A percentile compares a stretch with the other conserved stretches of the same genome.
These are phyloP conservation scores for Protomyces gravidus DNA, from an alignment of 1,139 yeast species.

Conservation along the genomic window DNA sequence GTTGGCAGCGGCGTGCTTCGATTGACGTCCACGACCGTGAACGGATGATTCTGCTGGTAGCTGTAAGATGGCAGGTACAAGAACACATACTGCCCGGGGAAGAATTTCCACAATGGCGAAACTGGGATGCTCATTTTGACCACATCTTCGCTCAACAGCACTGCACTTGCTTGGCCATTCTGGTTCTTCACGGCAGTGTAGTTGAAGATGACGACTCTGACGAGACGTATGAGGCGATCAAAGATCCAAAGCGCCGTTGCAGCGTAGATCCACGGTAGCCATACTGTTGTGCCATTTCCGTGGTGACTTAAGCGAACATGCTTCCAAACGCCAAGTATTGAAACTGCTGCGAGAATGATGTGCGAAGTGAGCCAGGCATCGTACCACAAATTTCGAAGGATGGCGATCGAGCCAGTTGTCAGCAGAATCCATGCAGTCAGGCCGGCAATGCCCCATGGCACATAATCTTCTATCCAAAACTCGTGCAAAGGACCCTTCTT, in stretches of 20 bases:
- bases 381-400: conserved; percentile 45
- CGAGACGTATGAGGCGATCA: conserved; percentile 44
- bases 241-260: conserved; percentile 45
- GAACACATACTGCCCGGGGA: conserved; percentile 60
- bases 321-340: conserved; percentile 44
- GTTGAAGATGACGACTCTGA: conserved; percentile 38
- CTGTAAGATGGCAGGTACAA: conserved; percentile 48
- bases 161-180: conserved; percentile 15
- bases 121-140: conserved; percentile 22
- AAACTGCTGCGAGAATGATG: conserved; percentile 43
- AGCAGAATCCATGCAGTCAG: conserved; percentile 43
- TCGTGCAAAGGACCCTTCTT: conserved; percentile 37
- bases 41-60: conserved; percentile 65
- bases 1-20: not conserved
- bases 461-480: conserved; percentile 43
- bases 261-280: conserved; percentile 47
- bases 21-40: conserved; percentile 48
- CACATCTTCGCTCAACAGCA: conserved; percentile 33
- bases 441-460: conserved; percentile 48
- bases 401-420: conserved; percentile 37
- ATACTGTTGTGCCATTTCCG: conserved; percentile 46
- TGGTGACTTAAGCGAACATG: conserved; percentile 9
- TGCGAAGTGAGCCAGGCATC: conserved; percentile 44
- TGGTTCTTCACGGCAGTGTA: conserved; percentile 23
- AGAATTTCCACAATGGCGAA: conserved; percentile 43